Evolutionary conservation across 768 basidiomycete species (phyloP).

Genomic region (Psilocybe cubensis): DNA sequence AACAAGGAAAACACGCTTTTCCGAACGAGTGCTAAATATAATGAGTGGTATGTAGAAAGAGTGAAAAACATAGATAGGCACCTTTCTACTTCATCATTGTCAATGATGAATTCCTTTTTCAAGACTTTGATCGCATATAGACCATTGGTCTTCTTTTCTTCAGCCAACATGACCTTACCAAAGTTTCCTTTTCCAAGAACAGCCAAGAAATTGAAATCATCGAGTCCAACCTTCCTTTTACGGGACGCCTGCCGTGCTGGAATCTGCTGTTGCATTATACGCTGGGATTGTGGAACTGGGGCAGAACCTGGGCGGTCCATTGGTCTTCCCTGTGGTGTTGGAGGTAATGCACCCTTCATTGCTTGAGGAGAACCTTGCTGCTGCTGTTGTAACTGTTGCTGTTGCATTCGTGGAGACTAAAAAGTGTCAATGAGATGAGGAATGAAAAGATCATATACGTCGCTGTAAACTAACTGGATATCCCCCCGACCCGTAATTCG

Average conservation of each 20-base stretch:
- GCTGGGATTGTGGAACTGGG: conserved; percentile 34
- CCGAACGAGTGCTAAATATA: conserved; percentile 93
- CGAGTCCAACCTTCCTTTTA: conserved; percentile 90
- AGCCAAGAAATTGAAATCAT: conserved; percentile 99
- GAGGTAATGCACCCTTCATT: conserved; percentile 29
- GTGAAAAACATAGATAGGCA: conserved; percentile 33
- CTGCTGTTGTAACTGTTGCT: conserved; percentile 20
- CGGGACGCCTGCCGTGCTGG: conserved; percentile 47
- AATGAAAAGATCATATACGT: conserved; percentile 24
- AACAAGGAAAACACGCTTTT: conserved; percentile 97
- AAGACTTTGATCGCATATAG: conserved; percentile 99
- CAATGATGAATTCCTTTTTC: conserved; percentile 99
- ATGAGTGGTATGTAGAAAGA: too few species aligned
- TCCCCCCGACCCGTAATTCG: conserved; percentile 37
- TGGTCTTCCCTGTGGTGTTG: conserved; percentile 32
- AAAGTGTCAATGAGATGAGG: background rate
- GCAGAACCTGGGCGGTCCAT: conserved; percentile 30
- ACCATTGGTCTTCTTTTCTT: conserved; percentile 90
- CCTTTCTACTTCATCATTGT: conserved; percentile 99
- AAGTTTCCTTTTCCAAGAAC: conserved; percentile 99
- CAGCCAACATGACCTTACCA: conserved; percentile 99
- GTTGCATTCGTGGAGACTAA: conserved; percentile 20
- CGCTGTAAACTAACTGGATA: conserved; percentile 33
- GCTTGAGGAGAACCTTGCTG: conserved; percentile 2
- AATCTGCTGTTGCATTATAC: conserved; percentile 29